Evolutionary conservation across 2,329 filamentous ascomycete genomes (phyloP), one percentile per base, ranked within the genome.

Genomic region (Dothistroma pini): DNA sequence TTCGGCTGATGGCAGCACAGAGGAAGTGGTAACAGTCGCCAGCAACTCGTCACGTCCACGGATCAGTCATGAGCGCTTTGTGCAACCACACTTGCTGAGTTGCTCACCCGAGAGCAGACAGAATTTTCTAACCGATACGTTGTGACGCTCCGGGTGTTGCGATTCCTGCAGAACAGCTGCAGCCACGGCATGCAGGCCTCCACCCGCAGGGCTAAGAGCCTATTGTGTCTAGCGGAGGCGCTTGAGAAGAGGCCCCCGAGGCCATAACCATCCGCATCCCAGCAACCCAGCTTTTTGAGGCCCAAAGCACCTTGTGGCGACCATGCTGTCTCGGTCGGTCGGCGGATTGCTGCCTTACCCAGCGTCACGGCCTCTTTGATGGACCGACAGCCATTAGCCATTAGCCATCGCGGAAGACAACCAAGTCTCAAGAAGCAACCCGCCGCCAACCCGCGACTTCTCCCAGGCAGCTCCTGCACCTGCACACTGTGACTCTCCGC

Each of bases 301-400:
- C 21, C 54, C 22, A 58, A 50, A 41, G 56, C 47, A 35, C 31
- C 32, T n/a, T 14, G 41, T 44, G 53, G 54, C 59, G 58, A 57
- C 53, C 50, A 55, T 56, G 32, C 51, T 54, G 58, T 59, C 56
- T 63, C 56, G 50, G 25, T 7, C 19, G 12, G 48, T 51, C 48
- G 22, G 29, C 57, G 51, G 56, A 31, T 63, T 60, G 61, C 21
- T 63, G 61, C 61, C 61, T 54, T 56, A 55, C 53, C 55, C 59
- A 56, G 47, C 59, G 41, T 50, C 58, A 44, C 53, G 54, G 57
- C 54, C 41, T 25, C 44, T 29, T 31, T 29, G 14, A 44, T 29
- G 19, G 31, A 50, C 54, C 35, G 31, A 31, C 35, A 41, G 41
- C 54, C 34, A 48, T 22, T 19, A 47, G 7, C 21, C 11, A 31